Evolutionary conservation across 73 alveolate species (phyloP).

Genomic region (Diophrys sp.): DNA sequence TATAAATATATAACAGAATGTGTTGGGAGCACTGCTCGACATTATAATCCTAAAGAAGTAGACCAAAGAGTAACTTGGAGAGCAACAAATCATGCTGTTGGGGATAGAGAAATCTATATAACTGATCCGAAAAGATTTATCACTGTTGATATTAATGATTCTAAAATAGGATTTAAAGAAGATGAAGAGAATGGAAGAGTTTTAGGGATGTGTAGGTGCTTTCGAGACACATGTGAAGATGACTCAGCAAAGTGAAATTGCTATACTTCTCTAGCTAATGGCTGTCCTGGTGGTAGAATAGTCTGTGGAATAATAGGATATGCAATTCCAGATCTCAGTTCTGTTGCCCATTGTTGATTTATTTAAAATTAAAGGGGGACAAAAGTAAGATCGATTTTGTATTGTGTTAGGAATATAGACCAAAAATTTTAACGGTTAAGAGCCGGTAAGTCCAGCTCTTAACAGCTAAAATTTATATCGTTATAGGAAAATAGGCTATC

Average conservation of each 20-base stretch:
- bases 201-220: not conserved
- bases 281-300: not conserved
- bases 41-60: not conserved
- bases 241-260: not conserved
- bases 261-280: not conserved
- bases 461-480: too few relatives aligned
- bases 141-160: not conserved
- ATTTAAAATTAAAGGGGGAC: too few relatives aligned
- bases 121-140: not conserved
- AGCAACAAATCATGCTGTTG: not conserved
- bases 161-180: not conserved
- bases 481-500: too few relatives aligned
- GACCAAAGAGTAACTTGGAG: not conserved
- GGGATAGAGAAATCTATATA: not conserved
- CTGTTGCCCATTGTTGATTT: too few relatives aligned
- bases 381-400: too few relatives aligned
- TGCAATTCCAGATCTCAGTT: too few relatives aligned
- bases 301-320: not conserved
- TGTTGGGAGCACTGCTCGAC: not conserved
- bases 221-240: not conserved
- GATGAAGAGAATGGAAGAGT: not conserved
- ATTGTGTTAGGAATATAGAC: too few relatives aligned
- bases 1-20: too few relatives aligned
- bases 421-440: too few relatives aligned
- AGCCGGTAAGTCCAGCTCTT: too few relatives aligned